Conservation (phyloP, 108 stramenopile species). For the Cyclotella baltica region DNA sequence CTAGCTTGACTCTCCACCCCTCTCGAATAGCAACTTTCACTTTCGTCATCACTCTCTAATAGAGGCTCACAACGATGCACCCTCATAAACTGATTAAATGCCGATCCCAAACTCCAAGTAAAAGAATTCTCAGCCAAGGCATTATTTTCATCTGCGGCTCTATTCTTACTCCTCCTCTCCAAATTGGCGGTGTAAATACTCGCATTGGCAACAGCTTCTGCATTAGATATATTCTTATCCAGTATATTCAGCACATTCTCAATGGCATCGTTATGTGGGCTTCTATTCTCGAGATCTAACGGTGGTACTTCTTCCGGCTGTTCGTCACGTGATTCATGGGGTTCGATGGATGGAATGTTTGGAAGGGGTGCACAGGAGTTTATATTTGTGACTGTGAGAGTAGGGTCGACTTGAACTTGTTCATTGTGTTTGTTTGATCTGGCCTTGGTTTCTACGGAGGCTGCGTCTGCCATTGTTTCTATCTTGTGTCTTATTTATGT, state of each 20-base stretch:
- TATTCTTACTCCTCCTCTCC: neutral
- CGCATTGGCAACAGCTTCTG: neutral
- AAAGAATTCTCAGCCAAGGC: too few species aligned
- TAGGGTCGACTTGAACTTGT: neutral
- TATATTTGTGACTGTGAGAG: neutral
- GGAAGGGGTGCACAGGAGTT: neutral
- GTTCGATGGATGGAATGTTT: neutral
- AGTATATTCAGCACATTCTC: neutral
- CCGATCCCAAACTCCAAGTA: neutral
- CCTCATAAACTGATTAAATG: slow-evolving; percentile 18
- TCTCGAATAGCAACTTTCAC: slow-evolving; percentile 20
- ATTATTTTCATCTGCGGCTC: too few species aligned
- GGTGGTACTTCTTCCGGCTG: neutral
- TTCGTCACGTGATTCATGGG: slow-evolving; percentile 16
- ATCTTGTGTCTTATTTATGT: neutral
- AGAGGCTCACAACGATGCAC: slow-evolving; percentile 22
- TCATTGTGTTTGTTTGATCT: neutral
- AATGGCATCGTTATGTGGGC: neutral
- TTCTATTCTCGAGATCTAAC: neutral
- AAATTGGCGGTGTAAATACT: neutral
- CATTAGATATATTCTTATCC: neutral
- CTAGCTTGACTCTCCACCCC: slow-evolving; percentile 13
- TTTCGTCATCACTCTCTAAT: slow-evolving; percentile 32
- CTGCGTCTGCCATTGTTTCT: slow-evolving; percentile 2
- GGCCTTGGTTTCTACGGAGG: neutral